A percentile compares a stretch with the other conserved stretches of the same genome.
phyloP scores from a whole-genome alignment of 2,329 filamentous ascomycete genomes.

The Aureobasidium sp. region DNA sequence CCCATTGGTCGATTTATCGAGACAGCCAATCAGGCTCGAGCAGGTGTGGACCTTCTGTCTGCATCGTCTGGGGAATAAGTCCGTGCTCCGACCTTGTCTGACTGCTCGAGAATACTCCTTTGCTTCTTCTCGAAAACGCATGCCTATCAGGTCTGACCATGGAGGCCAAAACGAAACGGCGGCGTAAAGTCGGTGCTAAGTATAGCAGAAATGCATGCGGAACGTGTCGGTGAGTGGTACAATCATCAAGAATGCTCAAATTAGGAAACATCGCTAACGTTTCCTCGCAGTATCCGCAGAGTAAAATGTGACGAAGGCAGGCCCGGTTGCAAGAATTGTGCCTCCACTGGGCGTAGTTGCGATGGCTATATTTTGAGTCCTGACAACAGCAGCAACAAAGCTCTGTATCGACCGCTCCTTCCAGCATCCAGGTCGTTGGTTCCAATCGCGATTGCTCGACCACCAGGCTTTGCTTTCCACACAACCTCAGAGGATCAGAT shows the following conservation, averaged over 20 bases:
- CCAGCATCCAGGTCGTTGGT: not conserved
- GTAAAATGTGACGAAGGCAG: constrained; percentile 3
- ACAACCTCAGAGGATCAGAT: not conserved
- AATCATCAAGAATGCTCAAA: not conserved
- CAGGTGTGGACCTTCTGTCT: not conserved
- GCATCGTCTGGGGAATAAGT: not conserved
- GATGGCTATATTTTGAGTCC: not conserved
- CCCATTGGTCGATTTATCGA: not conserved
- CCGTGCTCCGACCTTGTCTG: no score
- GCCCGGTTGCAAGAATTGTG: not conserved
- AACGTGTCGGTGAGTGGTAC: not conserved
- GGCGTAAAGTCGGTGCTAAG: not conserved
- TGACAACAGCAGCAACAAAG: not conserved
- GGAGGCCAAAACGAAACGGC: not conserved
- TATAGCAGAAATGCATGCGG: constrained; percentile 3
- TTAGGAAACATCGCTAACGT: not conserved
- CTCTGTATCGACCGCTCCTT: not conserved
- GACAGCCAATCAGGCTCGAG: not conserved
- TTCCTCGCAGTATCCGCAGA: not conserved
- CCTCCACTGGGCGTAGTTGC: constrained; percentile 6
- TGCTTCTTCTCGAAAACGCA: not conserved
- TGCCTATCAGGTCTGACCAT: not conserved
- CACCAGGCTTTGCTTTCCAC: not conserved
- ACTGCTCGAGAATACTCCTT: no score
- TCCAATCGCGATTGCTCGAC: not conserved